phyloP scores from a whole-genome alignment of 176 grass and related monocot genomes.

The Thinopyrum elongatum region DNA sequence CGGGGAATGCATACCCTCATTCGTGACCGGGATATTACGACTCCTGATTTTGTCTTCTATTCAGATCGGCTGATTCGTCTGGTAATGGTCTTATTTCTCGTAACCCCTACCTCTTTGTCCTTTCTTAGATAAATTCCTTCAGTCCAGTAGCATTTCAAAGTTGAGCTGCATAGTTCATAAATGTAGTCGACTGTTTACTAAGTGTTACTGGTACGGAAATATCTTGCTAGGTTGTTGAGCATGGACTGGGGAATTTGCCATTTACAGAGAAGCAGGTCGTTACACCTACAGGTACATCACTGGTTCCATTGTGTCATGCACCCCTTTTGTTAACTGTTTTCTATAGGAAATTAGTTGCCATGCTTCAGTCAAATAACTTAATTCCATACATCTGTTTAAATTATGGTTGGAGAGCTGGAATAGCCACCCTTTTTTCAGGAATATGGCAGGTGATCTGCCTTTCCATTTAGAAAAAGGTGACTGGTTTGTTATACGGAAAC shows the following conservation, averaged over 20 bases:
- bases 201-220: conserved; percentile 30
- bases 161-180: conserved; percentile 19
- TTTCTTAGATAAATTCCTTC: neutral
- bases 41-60: conserved; percentile 96
- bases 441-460: neutral
- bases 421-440: neutral
- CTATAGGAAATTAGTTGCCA: neutral
- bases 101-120: neutral
- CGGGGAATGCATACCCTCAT: conserved; percentile 96
- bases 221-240: conserved; percentile 77
- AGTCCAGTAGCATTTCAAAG: neutral
- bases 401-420: conserved; percentile 6
- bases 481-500: neutral
- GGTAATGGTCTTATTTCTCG: conserved; percentile 43
- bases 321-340: neutral
- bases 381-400: neutral
- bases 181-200: neutral
- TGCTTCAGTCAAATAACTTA: neutral
- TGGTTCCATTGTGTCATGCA: neutral
- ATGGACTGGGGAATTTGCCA: conserved; percentile 88
- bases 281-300: conserved; percentile 70
- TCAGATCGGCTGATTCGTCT: conserved; percentile 91
- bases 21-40: conserved; percentile 69
- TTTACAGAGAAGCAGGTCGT: conserved; percentile 91
- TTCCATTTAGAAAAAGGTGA: neutral